Base-by-base conservation (phyloP, 805 yeast species). In the Lachancea fermentati region DNA sequence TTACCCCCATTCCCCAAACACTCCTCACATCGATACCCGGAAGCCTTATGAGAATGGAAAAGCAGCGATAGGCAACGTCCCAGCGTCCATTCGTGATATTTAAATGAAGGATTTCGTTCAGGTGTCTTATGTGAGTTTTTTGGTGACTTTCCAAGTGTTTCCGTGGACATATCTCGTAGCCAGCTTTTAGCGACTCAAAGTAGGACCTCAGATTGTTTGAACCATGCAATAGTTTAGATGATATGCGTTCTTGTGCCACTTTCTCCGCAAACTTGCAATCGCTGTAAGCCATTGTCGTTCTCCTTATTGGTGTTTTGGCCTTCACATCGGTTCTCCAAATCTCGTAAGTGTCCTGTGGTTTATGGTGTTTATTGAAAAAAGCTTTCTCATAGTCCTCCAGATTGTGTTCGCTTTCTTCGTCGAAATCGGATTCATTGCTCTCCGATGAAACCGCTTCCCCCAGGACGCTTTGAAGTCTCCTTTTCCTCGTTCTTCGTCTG, bases 1-100 rank as follows among this genome's bases (percentile, higher is more conserved):
- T 80, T 4, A 77, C 57, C 0, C 84, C 88, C 1, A 80, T 28
- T 0, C 82, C 74, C 89, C 89, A 83, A 8, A 81, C 52, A 3
- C 72, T 60, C 39, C 78, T 63, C 4, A 80, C 54, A 52, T 82
- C 85, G 8, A 75, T 67, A 1, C 57, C 56, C 1, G 73, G 73
- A 1, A 73, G 49, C 37, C 81, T 56, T 2, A 78, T 54, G 16
- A 83, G 54, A 2, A 76, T 39, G 7, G 75, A 56, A 47, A 78
- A 77, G 5, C 76, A 60, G 39, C 68, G 68, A 49, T 75, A 78
- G 0, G 85, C 83, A 12, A 65, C 33, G 4, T 55, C 49, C 87
- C 87, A 83, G 6, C 78, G 69, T 22, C 63, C 53, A 28, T 68
- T 59, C 31, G 73, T 50, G 3, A 82, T 54, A 41, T 68, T 67